Evolutionary conservation across 2,329 filamentous ascomycete species (phyloP), one percentile per base, ranked within the genome.

Genomic region (Neonectria faginata): DNA sequence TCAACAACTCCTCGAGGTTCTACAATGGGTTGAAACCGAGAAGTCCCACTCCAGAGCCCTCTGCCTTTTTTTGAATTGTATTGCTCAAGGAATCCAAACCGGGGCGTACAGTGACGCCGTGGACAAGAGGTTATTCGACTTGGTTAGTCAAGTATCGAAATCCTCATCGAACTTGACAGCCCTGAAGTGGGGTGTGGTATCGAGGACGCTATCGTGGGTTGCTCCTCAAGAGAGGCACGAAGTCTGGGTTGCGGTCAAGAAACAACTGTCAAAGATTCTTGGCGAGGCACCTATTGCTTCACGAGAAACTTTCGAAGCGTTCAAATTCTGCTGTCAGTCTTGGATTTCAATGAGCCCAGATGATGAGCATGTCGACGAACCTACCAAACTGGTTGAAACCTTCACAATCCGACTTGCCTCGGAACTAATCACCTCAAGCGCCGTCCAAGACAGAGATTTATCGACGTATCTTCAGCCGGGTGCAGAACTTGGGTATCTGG

Each of bases 71-170:
- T 68, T 83, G 10, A 79, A 82, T 50, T 77, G 79, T 2, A 74
- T 86, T 36, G 78, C 80, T 0, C 73, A 79, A 22, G 83, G 82
- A 3, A 69, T 86, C 7, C 76, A 69, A 3, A 76, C 75, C 14
- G 81, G 85, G 50, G 75, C 80, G 2, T 82, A 80, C 20, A 73
- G 81, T 5, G 82, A 86, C 66, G 78, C 77, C 3, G 73, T 81
- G 2, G 80, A 79, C 6, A 76, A 73, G 22, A 77, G 75, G 52
- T 71, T 85, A 3, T 79, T 81, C 25, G 75, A 80, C 8, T 66
- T 80, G 5, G 70, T 78, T 1, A 75, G 68, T 16, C 68, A 73
- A 12, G 62, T 76, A 0, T 73, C 75, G 52, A 74, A 76, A 27
- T 70, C 74, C 8, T 77, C 76, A 10, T 72, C 74, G 6, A 65